Evolutionary conservation across 2,329 filamentous ascomycete species (phyloP).

Genomic region (Aspergillus candidus): DNA sequence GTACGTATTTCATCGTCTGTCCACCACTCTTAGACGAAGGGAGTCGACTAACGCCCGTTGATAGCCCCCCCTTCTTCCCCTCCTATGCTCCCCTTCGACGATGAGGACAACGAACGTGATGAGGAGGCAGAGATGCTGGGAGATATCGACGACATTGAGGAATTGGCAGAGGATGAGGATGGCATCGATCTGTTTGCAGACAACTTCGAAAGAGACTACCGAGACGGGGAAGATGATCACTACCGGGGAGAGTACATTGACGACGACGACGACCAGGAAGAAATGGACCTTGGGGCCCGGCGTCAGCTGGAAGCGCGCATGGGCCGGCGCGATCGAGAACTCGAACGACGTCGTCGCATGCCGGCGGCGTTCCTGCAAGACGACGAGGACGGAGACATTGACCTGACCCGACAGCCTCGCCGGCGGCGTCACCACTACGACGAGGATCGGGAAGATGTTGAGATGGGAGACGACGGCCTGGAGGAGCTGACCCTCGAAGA

Average conservation of each 20-base stretch:
- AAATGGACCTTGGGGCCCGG: conserved; percentile 52
- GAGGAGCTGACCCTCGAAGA: conserved; percentile 89
- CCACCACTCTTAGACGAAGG: too few species aligned
- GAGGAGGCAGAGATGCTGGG: conserved; percentile 55
- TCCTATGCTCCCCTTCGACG: conserved; percentile 49
- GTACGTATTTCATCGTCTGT: conserved; percentile 39
- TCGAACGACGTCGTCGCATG: conserved; percentile 53
- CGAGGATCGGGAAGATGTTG: conserved; percentile 81
- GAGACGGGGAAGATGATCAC: conserved; percentile 42
- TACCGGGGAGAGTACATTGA: conserved; percentile 57
- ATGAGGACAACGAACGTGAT: conserved; percentile 41
- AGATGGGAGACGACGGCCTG: conserved; percentile 90
- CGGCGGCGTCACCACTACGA: conserved; percentile 86
- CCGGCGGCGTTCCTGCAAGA: conserved; percentile 59
- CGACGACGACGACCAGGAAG: conserved; percentile 59
- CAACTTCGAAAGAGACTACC: conserved; percentile 60
- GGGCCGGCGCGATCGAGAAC: conserved; percentile 57
- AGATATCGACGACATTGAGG: conserved; percentile 62
- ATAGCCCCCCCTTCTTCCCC: conserved; percentile 53
- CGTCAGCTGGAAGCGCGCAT: conserved; percentile 57
- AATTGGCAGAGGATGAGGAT: conserved; percentile 63
- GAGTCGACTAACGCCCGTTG: conserved; percentile 9
- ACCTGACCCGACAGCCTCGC: conserved; percentile 78
- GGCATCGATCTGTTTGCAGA: conserved; percentile 65
- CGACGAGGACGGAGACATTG: conserved; percentile 77